Base-by-base conservation (phyloP, 2,329 filamentous ascomycete species). In the Juglanconis juglandina region DNA sequence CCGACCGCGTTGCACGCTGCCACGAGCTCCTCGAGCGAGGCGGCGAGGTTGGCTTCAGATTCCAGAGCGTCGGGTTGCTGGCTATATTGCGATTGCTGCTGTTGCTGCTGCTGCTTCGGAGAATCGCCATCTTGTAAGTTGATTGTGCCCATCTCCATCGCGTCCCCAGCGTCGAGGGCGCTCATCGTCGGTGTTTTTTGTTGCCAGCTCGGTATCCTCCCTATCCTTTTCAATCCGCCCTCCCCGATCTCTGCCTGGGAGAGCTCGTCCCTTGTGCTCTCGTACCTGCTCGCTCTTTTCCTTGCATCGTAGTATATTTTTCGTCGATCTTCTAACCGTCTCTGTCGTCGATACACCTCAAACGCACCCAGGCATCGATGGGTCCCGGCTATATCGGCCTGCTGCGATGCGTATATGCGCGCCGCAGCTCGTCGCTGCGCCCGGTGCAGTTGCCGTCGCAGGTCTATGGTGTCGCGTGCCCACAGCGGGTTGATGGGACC, bases 341-440 rank as follows among this genome's bases (percentile, higher is more conserved):
- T 76, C 65, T 83, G 80, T 48, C 77, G 75, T 7, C 82, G 76
- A 66, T 80, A 76, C 5, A 86, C 77, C 56, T 84, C 76, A 62
- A 82, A 81, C 9, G 82, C 84, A 50, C 84, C 84, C 2, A 87
- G 76, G 64, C 84, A 87, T 3, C 82, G 77, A 17, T 61, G 54
- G 8, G 54, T 55, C 2, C 56, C 58, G 3, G 74, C 72, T 13
- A 75, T 74, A 24, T 71, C 69, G 63, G 81, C 78, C 65, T 80
- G 80, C 54, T 79, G 78, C 3, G 79, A 77, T 14, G 76, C 75
- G 69, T 82, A 84, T 64, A 87, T 83, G 63, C 83, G 81, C 56
- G 79, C 73, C 34, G 82, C 82, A 9, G 82, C 82, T 52, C 81
- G 81, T 69, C 83, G 84, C 69, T 86, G 83, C 8, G 82, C 78